These are phyloP conservation scores for Tremella fuciformis DNA, from an alignment of 768 basidiomycete genomes.

Conservation along the genomic window DNA sequence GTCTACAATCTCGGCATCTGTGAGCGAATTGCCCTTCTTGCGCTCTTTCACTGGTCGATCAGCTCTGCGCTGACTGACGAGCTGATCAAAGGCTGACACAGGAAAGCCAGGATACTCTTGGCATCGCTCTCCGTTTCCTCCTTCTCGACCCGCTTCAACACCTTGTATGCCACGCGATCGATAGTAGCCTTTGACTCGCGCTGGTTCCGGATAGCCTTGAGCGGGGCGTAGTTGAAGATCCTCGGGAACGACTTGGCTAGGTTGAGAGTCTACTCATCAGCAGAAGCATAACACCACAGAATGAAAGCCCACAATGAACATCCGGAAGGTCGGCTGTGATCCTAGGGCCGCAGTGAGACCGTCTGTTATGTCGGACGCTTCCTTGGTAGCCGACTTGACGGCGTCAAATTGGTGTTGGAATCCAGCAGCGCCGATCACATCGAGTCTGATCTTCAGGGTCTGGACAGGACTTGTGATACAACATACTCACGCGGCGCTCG, in stretches of 20 bases:
- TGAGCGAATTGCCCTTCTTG: neutral
- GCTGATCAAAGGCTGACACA: neutral
- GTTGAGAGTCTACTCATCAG: neutral
- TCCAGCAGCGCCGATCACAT: neutral
- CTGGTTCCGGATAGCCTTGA: constrained; percentile 2
- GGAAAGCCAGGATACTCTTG: neutral
- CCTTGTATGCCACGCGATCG: neutral
- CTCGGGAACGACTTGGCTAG: constrained; percentile 1
- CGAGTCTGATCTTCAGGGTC: neutral
- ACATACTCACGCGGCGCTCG: neutral
- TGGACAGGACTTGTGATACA: neutral
- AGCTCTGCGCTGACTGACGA: too few species aligned
- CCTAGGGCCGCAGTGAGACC: neutral
- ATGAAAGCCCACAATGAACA: neutral
- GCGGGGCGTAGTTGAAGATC: constrained; percentile 3
- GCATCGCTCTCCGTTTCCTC: neutral
- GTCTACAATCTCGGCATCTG: constrained; percentile 1
- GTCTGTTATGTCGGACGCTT: neutral
- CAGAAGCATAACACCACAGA: neutral
- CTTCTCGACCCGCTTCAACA: neutral
- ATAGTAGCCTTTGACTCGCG: neutral
- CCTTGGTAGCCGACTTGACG: neutral
- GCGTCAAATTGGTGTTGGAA: neutral
- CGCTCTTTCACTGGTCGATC: neutral
- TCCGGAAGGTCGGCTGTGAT: neutral